Conservation (phyloP, 2,329 filamentous ascomycete genomes). For the Trichoderma pleuroti region DNA sequence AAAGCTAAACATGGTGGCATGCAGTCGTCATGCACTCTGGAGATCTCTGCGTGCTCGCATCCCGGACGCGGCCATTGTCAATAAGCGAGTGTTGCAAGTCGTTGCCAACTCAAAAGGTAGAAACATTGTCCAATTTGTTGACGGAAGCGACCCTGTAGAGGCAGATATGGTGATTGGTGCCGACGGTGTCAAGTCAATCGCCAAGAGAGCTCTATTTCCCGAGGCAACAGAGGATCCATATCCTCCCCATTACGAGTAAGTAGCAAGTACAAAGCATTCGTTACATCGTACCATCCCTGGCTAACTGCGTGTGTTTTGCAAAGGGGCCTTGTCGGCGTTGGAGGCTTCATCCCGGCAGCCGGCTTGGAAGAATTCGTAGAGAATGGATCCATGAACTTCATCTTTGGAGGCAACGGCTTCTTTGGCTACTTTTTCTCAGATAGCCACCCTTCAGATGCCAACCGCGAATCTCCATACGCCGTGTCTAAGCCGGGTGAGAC, state of each 20-base stretch:
- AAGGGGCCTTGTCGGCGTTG: conserved; percentile 25
- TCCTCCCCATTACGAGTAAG: conserved; percentile 27
- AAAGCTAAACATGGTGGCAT: conserved; percentile 24
- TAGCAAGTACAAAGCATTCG: not conserved
- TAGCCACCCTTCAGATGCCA: conserved; percentile 15
- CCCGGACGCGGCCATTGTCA: conserved; percentile 23
- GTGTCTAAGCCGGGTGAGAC: conserved; percentile 22
- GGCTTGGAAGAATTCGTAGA: conserved; percentile 22
- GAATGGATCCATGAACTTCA: conserved; percentile 24
- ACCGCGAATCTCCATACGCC: conserved; percentile 23
- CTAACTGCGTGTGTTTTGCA: not conserved
- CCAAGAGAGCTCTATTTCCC: conserved; percentile 25
- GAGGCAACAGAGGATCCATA: conserved; percentile 23
- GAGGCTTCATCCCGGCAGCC: conserved; percentile 22
- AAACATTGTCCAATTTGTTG: conserved; percentile 25
- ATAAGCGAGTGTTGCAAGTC: conserved; percentile 24
- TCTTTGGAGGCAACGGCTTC: conserved; percentile 25
- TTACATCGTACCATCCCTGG: not conserved
- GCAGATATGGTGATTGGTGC: conserved; percentile 28
- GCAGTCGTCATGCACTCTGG: conserved; percentile 27
- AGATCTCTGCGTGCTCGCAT: conserved; percentile 24
- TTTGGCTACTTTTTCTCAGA: conserved; percentile 25
- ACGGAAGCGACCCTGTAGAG: conserved; percentile 23
- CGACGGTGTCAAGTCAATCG: conserved; percentile 25
- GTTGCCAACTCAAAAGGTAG: conserved; percentile 19